These are phyloP conservation scores for Zymoseptoria passerinii DNA, from an alignment of 2,329 filamentous ascomycete genomes.

Conservation along the genomic window DNA sequence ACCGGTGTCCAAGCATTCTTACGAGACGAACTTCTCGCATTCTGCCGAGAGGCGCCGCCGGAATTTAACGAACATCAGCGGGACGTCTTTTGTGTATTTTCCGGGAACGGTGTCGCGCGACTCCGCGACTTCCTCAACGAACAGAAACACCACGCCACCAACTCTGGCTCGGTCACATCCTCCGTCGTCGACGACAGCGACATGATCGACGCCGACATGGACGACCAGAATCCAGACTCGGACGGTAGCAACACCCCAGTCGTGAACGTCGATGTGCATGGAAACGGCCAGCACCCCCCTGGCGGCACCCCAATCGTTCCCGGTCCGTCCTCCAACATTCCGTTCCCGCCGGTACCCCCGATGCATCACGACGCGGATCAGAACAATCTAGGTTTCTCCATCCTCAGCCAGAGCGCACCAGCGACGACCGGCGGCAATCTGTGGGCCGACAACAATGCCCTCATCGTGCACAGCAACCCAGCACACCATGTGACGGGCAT, in stretches of 20 bases:
- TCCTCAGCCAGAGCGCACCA: slow-evolving; percentile 25
- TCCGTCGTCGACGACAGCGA: slow-evolving; percentile 22
- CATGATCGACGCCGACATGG: slow-evolving; percentile 24
- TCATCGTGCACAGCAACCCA: slow-evolving; percentile 10
- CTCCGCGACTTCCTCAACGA: slow-evolving; percentile 71
- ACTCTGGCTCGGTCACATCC: slow-evolving; percentile 15
- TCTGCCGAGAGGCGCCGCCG: slow-evolving; percentile 78
- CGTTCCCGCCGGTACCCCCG: slow-evolving; percentile 6
- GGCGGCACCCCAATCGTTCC: slow-evolving; percentile 22
- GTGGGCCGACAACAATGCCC: slow-evolving; percentile 12
- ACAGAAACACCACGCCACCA: slow-evolving; percentile 16
- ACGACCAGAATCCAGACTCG: slow-evolving; percentile 22
- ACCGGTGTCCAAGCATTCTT: slow-evolving; percentile 91
- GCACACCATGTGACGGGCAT: slow-evolving; percentile 32
- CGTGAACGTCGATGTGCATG: slow-evolving; percentile 23
- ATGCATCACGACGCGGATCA: slow-evolving; percentile 1
- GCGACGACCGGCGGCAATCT: slow-evolving; percentile 19
- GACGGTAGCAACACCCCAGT: slow-evolving; percentile 25
- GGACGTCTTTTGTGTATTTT: slow-evolving; percentile 96
- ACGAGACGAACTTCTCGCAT: slow-evolving; percentile 71
- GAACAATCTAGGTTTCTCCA: slow-evolving; percentile 6
- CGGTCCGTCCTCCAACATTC: slow-evolving; percentile 11
- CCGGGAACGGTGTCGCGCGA: slow-evolving; percentile 68
- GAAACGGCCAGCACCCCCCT: slow-evolving; percentile 13
- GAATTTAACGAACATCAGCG: slow-evolving; percentile 96